Evolutionary conservation across 2,329 filamentous ascomycete species (phyloP).

Genomic region (Sporothrix globosa): DNA sequence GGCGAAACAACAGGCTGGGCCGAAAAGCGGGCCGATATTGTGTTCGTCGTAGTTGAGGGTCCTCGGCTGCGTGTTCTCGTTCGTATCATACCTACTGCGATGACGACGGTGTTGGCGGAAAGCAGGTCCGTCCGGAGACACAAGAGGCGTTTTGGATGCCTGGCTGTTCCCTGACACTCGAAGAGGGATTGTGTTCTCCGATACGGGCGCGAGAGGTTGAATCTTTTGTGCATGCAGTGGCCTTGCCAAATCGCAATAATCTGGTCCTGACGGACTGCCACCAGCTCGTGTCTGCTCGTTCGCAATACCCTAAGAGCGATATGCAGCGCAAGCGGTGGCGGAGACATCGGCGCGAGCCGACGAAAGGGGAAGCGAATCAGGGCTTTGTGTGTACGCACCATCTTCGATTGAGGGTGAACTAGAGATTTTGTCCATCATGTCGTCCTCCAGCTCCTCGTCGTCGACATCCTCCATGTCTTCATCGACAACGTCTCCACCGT

Average conservation of each 20-base stretch:
- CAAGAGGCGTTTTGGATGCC: constrained; percentile 39
- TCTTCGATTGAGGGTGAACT: constrained; percentile 99
- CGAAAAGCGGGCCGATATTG: background rate
- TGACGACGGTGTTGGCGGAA: constrained; percentile 55
- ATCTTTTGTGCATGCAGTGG: background rate
- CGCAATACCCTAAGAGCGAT: background rate
- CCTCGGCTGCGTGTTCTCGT: background rate
- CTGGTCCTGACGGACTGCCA: constrained; percentile 25
- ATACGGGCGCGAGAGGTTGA: background rate
- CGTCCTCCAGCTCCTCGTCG: constrained; percentile 69
- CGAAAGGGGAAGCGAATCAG: constrained; percentile 39
- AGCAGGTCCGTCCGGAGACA: constrained; percentile 39
- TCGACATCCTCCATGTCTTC: constrained; percentile 69
- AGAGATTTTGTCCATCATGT: constrained; percentile 98
- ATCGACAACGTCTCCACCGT: constrained; percentile 62
- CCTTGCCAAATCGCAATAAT: constrained; percentile 11
- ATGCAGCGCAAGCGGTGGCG: constrained; percentile 9
- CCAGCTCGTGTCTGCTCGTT: background rate
- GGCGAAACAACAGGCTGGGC: background rate
- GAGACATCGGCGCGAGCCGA: background rate
- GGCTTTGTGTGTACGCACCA: constrained; percentile 71
- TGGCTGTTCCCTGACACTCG: constrained; percentile 35
- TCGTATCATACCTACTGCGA: constrained; percentile 50
- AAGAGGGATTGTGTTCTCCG: constrained; percentile 20
- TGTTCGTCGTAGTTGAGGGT: background rate